These are phyloP conservation scores for Monosporozyma aerobia DNA, from an alignment of 805 yeast genomes.

Conservation along the genomic window DNA sequence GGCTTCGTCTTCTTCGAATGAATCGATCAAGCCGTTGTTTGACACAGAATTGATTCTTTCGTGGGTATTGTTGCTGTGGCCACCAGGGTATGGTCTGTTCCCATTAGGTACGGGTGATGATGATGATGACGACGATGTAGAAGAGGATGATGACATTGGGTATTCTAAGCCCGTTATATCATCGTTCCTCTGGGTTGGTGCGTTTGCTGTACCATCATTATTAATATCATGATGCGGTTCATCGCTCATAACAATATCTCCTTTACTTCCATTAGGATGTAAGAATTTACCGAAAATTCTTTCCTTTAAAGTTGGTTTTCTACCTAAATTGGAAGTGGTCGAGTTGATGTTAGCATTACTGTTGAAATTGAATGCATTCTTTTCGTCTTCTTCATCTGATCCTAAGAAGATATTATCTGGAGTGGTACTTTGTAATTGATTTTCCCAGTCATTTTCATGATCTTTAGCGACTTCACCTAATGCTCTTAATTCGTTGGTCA, in stretches of 20 bases:
- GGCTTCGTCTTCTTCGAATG: slow-evolving; percentile 15
- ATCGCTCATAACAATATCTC: background rate
- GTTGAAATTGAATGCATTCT: slow-evolving; percentile 10
- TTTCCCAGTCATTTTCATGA: slow-evolving; percentile 67
- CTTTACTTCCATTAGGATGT: slow-evolving; percentile 7
- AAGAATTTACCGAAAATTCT: slow-evolving; percentile 20
- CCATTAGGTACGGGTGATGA: slow-evolving; percentile 2
- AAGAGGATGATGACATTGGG: slow-evolving; percentile 2
- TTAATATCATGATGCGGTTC: background rate
- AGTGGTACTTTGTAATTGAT: slow-evolving; percentile 29
- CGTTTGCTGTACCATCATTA: background rate
- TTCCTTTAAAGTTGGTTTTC: slow-evolving; percentile 19
- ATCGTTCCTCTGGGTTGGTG: slow-evolving; percentile 1
- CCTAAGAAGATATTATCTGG: slow-evolving; percentile 17
- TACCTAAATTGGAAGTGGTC: slow-evolving; percentile 1
- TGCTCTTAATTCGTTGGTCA: slow-evolving; percentile 51
- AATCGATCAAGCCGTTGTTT: slow-evolving; percentile 22
- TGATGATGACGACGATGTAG: background rate
- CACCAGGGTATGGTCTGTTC: slow-evolving; percentile 15
- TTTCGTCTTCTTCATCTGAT: slow-evolving; percentile 14
- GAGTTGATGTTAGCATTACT: slow-evolving; percentile 28
- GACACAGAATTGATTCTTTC: slow-evolving; percentile 24
- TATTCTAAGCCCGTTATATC: slow-evolving; percentile 3
- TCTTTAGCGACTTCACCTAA: slow-evolving; percentile 74
- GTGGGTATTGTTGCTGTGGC: slow-evolving; percentile 5